Evolutionary conservation across 768 basidiomycete genomes (phyloP).

Genomic region (Calocera cornea): DNA sequence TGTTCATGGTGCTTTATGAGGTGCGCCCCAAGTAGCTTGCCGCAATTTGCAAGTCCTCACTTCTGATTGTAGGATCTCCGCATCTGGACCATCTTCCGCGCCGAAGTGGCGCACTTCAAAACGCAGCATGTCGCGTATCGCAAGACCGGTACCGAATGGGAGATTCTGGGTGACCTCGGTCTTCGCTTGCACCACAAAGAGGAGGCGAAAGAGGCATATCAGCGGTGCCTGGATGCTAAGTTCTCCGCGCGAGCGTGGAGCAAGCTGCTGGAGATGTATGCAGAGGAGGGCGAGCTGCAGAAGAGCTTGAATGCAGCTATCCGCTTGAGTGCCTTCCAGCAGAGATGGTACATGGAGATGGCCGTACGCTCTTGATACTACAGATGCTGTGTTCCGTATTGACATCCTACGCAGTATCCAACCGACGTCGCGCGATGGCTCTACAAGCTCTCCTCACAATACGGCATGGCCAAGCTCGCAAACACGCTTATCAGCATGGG

Average conservation of each 20-base stretch:
- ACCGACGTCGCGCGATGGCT: conserved; percentile 79
- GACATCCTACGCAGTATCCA: conserved; percentile 47
- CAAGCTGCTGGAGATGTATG: conserved; percentile 88
- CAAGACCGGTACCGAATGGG: conserved; percentile 96
- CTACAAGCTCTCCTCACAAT: conserved; percentile 85
- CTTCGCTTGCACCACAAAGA: conserved; percentile 91
- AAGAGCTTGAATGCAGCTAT: conserved; percentile 84
- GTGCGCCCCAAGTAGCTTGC: conserved; percentile 29
- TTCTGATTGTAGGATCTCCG: conserved; percentile 59
- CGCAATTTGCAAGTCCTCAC: neutral
- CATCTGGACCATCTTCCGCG: conserved; percentile 97
- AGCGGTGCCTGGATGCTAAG: conserved; percentile 77
- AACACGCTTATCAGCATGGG: conserved; percentile 92
- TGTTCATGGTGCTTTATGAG: conserved; percentile 98
- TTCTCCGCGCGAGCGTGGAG: conserved; percentile 89
- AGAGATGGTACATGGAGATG: conserved; percentile 80
- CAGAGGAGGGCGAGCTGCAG: conserved; percentile 91
- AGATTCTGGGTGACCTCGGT: conserved; percentile 91
- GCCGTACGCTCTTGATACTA: conserved; percentile 38
- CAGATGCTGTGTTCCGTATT: neutral
- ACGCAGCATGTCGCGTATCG: conserved; percentile 96
- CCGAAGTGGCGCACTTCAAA: conserved; percentile 97
- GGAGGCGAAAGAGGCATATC: conserved; percentile 95
- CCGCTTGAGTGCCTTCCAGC: conserved; percentile 81
- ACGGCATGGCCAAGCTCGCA: conserved; percentile 87